Evolutionary conservation across 495 filamentous ascomycete genomes (phyloP).

Genomic region (Pseudomonodictys pantanalensis): DNA sequence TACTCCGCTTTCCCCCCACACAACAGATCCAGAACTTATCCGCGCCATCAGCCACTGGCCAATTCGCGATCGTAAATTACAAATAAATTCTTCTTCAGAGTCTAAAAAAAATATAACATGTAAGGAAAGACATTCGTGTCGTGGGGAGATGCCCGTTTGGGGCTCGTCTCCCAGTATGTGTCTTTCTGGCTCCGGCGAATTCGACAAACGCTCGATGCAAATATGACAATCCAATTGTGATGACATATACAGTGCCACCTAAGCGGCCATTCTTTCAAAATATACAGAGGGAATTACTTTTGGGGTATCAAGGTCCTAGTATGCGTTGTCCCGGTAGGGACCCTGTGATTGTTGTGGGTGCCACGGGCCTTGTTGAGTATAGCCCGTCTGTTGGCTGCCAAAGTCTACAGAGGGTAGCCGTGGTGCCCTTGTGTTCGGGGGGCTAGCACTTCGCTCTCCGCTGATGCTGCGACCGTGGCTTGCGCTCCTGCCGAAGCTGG

Average conservation of each 20-base stretch:
- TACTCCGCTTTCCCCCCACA: background rate
- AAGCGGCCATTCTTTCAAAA: slow-evolving; percentile 2
- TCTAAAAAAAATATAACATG: slow-evolving; percentile 10
- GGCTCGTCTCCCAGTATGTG: background rate
- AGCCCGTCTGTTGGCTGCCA: slow-evolving; percentile 7
- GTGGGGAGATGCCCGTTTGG: slow-evolving; percentile 2
- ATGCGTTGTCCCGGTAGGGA: slow-evolving; percentile 4
- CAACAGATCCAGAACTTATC: slow-evolving; percentile 22
- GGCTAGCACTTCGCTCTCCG: slow-evolving; percentile 8
- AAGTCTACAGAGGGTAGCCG: slow-evolving; percentile 30
- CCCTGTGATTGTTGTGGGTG: slow-evolving; percentile 1
- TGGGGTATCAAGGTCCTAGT: slow-evolving; percentile 7
- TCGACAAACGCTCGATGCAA: background rate
- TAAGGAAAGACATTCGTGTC: slow-evolving; percentile 23
- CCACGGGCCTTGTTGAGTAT: slow-evolving; percentile 3
- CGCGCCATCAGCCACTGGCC: slow-evolving; percentile 17
- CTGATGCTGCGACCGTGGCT: slow-evolving; percentile 12
- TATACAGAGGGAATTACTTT: slow-evolving; percentile 30
- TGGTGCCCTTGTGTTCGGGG: slow-evolving; percentile 22
- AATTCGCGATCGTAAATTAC: slow-evolving; percentile 20
- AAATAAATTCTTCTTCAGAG: background rate
- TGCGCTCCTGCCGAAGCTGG: slow-evolving; percentile 17
- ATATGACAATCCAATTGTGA: background rate
- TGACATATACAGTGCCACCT: slow-evolving; percentile 15
- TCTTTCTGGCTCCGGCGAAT: too few species aligned